These are phyloP conservation scores for Cochlearia excelsa DNA, from an alignment of 345 rosid species.

Conservation along the genomic window DNA sequence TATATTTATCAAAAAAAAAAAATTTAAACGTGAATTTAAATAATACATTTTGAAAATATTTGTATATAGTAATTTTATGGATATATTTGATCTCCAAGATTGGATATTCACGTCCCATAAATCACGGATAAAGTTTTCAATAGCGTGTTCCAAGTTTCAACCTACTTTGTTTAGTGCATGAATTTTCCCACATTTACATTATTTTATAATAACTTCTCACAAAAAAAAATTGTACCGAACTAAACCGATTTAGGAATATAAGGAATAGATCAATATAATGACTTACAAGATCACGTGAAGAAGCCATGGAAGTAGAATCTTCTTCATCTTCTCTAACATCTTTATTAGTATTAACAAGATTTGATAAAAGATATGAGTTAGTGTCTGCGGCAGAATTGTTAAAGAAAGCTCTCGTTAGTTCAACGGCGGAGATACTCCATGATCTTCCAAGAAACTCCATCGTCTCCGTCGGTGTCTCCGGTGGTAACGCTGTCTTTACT, in stretches of 20 bases:
- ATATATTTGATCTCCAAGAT: too few species aligned
- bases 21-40: too few species aligned
- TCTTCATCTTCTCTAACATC: slow-evolving; percentile 35
- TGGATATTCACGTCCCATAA: too few species aligned
- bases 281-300: slow-evolving; percentile 39
- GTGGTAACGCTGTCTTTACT: slow-evolving; percentile 41
- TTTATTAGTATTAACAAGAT: slow-evolving; percentile 36
- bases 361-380: slow-evolving; percentile 34
- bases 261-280: slow-evolving; percentile 2
- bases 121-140: too few species aligned
- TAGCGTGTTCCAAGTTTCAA: too few species aligned
- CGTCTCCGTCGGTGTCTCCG: slow-evolving; percentile 87
- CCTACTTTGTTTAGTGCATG: too few species aligned
- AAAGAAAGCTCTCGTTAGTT: slow-evolving; percentile 76
- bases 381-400: slow-evolving; percentile 33
- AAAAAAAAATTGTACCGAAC: not conserved
- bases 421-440: slow-evolving; percentile 88
- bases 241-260: slow-evolving; percentile 16
- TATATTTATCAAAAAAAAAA: too few species aligned
- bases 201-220: too few species aligned
- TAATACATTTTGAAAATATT: too few species aligned
- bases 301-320: slow-evolving; percentile 42
- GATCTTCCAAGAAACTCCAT: slow-evolving; percentile 98
- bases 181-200: too few species aligned
- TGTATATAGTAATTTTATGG: too few species aligned